Evolutionary conservation across 495 filamentous ascomycete genomes (phyloP).

Genomic region (Talaromyces liani): DNA sequence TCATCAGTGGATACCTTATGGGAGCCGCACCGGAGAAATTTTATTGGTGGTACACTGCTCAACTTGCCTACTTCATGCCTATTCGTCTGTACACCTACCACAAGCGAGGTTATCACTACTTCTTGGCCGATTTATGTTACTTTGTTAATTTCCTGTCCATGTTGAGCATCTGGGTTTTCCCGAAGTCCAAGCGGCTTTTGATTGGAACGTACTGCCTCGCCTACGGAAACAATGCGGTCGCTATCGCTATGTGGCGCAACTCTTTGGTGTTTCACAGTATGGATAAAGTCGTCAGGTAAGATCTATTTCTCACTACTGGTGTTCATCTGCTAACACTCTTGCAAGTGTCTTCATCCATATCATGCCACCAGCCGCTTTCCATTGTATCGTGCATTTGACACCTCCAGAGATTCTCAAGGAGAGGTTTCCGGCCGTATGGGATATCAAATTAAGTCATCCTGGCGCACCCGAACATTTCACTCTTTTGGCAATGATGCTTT

Average conservation of each 20-base stretch:
- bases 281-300: constrained; percentile 84
- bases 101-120: constrained; percentile 89
- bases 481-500: constrained; percentile 77
- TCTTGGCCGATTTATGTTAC: constrained; percentile 94
- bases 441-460: constrained; percentile 66
- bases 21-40: constrained; percentile 81
- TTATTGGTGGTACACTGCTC: constrained; percentile 83
- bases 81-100: constrained; percentile 89
- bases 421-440: constrained; percentile 82
- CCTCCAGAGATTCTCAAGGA: constrained; percentile 51
- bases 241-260: constrained; percentile 99
- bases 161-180: constrained; percentile 84
- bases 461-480: constrained; percentile 70
- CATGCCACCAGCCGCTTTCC: constrained; percentile 89
- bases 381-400: constrained; percentile 84
- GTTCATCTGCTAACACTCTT: not conserved
- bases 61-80: constrained; percentile 91
- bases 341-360: constrained; percentile 91
- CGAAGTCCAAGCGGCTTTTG: constrained; percentile 82
- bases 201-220: constrained; percentile 89
- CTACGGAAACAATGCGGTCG: constrained; percentile 92
- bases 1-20: constrained; percentile 90
- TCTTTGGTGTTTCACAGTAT: constrained; percentile 96
- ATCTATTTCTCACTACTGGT: not conserved
- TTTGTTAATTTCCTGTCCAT: constrained; percentile 88